phyloP scores from a whole-genome alignment of 257 asterid species.

The Solanum virginianum region DNA sequence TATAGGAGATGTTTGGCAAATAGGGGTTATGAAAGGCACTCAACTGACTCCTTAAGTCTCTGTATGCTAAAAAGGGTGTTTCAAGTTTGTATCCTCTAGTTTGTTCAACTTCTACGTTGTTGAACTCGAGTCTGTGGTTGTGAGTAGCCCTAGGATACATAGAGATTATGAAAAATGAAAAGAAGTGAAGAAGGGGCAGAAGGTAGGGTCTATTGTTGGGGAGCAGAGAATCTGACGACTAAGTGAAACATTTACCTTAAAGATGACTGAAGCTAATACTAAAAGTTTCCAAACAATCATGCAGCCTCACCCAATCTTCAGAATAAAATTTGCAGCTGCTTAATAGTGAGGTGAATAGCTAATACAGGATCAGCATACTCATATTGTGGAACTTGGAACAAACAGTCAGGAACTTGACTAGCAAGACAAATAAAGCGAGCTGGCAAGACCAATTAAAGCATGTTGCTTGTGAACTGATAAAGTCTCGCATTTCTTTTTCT shows the following conservation, averaged over 20 bases:
- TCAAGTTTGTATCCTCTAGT: not conserved
- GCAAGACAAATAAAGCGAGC: not conserved
- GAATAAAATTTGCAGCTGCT: not conserved
- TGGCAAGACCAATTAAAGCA: not conserved
- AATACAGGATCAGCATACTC: not conserved
- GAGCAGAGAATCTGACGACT: not conserved
- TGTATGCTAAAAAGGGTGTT: not conserved
- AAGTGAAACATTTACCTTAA: not conserved
- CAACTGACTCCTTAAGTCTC: not conserved
- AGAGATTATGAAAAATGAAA: not conserved
- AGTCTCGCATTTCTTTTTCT: not conserved
- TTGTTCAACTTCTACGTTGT: not conserved
- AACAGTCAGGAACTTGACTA: not conserved
- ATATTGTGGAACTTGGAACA: not conserved
- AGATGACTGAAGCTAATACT: not conserved
- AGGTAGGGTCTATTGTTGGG: not conserved
- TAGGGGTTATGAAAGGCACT: not conserved
- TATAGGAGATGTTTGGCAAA: not conserved
- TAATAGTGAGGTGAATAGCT: not conserved
- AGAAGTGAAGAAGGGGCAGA: not conserved
- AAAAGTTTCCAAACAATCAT: not conserved
- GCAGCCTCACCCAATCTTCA: not conserved
- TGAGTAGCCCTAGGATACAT: not conserved
- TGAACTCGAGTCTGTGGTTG: not conserved
- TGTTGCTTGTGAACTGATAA: not conserved